Conservation (phyloP, 768 basidiomycete species). For the Tulasnella sp. region DNA sequence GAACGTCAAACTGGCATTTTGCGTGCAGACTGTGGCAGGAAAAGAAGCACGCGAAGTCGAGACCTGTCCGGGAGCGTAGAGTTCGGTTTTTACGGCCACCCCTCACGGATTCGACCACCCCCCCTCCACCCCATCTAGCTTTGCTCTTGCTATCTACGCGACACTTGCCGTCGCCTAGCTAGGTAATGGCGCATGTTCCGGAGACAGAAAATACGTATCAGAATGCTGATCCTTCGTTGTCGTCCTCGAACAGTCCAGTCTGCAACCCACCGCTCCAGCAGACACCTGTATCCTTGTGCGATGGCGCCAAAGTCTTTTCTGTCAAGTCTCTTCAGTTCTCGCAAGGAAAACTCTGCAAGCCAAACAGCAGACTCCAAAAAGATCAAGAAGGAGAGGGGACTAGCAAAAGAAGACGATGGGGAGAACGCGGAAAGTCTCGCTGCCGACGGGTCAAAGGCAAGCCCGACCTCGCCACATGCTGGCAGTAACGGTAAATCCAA, state of each 20-base stretch:
- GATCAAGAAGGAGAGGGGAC: slow-evolving; percentile 19
- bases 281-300: not conserved
- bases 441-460: not conserved
- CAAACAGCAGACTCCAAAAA: slow-evolving; percentile 10
- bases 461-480: not conserved
- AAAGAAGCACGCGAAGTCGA: slow-evolving; percentile 4
- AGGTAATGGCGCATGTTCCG: not conserved
- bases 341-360: slow-evolving; percentile 10
- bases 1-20: not conserved
- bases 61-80: not conserved
- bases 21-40: slow-evolving; percentile 3
- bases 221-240: not conserved
- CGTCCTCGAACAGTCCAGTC: slow-evolving; percentile 4
- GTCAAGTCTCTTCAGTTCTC: slow-evolving; percentile 19
- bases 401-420: not conserved
- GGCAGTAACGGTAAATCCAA: slow-evolving; percentile 14
- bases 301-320: slow-evolving; percentile 25
- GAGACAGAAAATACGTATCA: not conserved
- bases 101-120: slow-evolving; percentile 4
- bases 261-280: slow-evolving; percentile 7
- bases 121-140: not conserved
- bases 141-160: not conserved
- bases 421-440: not conserved
- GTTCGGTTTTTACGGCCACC: slow-evolving; percentile 8
- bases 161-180: not conserved